Base-by-base conservation (phyloP, 768 basidiomycete species). In the Naganishia vishniacii region DNA sequence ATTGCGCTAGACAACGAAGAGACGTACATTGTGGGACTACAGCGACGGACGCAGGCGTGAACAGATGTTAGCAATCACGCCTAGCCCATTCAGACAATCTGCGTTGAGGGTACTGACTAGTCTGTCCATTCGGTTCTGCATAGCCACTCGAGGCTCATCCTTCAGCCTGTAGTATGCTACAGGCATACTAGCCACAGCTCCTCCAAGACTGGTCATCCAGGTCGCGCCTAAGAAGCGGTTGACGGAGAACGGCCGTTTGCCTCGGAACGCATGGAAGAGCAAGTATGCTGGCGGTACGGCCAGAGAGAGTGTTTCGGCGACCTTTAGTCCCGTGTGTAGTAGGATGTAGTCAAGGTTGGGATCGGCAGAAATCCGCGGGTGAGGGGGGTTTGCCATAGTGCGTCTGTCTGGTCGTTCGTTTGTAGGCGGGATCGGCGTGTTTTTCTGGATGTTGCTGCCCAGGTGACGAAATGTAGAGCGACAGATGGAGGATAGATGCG, bases 251-350 rank as follows among this genome's bases (percentile, higher is more conserved):
- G 71, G 63, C 12, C 45, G 51, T 47, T 47, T 58, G 18, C 59
- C 59, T 11, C 63, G 63, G 18, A 59, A 25, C 1, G 41, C 42
- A 37, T 58, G 53, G 53, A 45, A 58, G 53, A 49, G 12, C 16
- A 75, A 42, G 68, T 72, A 74, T 34, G 71, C 46, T 5, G 76
- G 74, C 7, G 74, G 72, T 20, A 66, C 61, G 32, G 72, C 61
- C 65, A 73, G 70, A 0, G 70, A 63, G 13, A 66, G 40, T 26
- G 70, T 62, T 67, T 77, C 74, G 31, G 73, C 76, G 18, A 66
- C 66, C 47, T 73, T 71, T 18, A 77, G 63, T 11, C 71, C 60
- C 4, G 71, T 67, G 59, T 77, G 76, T 23, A 70, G 58, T 25
- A 73, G 59, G 25, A 75, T 59, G 59, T 75, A 70, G 37, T 68